A percentile compares a stretch with the other conserved stretches of the same genome.
phyloP scores from a whole-genome alignment of 805 yeast genomes.

The Yarrowia sp. region DNA sequence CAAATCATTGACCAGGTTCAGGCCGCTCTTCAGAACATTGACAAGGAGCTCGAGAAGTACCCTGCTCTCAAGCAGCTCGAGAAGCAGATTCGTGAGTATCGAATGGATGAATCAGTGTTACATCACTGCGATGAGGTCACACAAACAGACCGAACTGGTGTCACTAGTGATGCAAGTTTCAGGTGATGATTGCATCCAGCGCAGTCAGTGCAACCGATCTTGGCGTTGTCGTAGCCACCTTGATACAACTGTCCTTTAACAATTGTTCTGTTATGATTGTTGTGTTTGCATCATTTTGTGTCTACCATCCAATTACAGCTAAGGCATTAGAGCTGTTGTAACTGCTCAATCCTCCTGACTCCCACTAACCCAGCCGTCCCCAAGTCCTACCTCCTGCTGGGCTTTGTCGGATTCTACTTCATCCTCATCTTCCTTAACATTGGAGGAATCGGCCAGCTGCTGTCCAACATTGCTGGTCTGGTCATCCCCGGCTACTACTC shows the following conservation, averaged over 20 bases:
- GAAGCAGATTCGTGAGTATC: conserved; percentile 45
- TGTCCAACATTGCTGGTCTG: conserved; percentile 91
- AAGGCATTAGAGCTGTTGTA: no score
- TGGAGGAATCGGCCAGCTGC: conserved; percentile 94
- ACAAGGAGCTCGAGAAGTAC: conserved; percentile 49
- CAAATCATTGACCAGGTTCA: conserved; percentile 39
- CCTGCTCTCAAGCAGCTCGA: conserved; percentile 49
- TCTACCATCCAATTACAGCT: no score
- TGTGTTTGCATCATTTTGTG: no score
- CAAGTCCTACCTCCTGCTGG: conserved; percentile 83
- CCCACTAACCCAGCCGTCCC: conserved; percentile 55
- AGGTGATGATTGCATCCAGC: no score
- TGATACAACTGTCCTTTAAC: no score
- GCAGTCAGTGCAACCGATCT: not conserved
- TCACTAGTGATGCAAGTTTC: no score
- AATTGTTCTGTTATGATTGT: no score
- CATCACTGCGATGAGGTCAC: not conserved
- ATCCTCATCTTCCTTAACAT: conserved; percentile 83
- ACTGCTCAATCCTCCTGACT: no score
- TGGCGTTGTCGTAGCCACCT: not conserved
- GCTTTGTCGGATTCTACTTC: conserved; percentile 68
- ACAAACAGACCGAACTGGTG: no score
- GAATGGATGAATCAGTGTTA: not conserved
- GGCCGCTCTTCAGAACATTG: conserved; percentile 38
- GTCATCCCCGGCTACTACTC: conserved; percentile 90